phyloP scores from a whole-genome alignment of 2,329 filamentous ascomycete species.

The Balansia obtecta region DNA sequence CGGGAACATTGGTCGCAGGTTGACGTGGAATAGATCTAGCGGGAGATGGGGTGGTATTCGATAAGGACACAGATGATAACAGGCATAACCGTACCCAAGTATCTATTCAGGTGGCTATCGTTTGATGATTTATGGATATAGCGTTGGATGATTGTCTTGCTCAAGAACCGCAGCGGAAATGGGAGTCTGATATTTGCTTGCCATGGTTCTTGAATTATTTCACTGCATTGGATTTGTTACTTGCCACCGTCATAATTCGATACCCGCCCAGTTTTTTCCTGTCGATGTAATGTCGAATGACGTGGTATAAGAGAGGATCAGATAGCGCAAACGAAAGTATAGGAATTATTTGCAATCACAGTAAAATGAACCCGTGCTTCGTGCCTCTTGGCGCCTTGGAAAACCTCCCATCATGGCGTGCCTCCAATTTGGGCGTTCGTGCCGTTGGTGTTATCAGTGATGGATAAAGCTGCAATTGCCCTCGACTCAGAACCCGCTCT shows the following conservation, averaged over 20 bases:
- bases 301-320: neutral
- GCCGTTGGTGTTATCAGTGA: too few relatives aligned
- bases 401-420: neutral
- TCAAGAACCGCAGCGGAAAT: neutral
- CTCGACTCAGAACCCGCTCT: neutral
- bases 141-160: neutral
- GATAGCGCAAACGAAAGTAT: neutral
- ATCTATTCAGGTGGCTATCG: too few relatives aligned
- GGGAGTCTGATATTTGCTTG: neutral
- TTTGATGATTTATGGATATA: neutral
- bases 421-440: neutral
- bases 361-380: too few relatives aligned
- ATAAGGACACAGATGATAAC: constrained; percentile 9
- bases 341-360: neutral
- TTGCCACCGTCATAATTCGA: neutral
- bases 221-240: neutral
- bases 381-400: too few relatives aligned
- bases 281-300: neutral
- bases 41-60: constrained; percentile 34
- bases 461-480: too few relatives aligned
- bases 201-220: neutral
- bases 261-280: neutral
- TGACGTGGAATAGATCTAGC: constrained; percentile 41
- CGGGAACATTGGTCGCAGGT: constrained; percentile 79
- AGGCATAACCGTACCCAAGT: too few relatives aligned